phyloP scores from a whole-genome alignment of 371 early-diverging fungal species.

The Rhizopus stolonifer region DNA sequence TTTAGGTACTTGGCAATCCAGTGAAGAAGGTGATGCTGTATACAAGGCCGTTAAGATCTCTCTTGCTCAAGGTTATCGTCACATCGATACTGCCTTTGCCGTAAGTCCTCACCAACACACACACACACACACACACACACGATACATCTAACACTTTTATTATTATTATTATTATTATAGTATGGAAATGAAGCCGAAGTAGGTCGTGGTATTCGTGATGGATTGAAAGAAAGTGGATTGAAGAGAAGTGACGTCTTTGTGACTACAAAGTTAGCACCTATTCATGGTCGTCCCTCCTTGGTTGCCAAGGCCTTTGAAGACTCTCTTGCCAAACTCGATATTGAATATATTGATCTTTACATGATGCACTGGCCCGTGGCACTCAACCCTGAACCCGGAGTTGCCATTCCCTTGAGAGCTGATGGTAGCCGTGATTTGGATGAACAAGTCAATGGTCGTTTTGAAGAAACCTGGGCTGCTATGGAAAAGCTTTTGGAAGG shows the following conservation, averaged over 20 bases:
- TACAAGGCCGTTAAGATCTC: conserved; percentile 43
- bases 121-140: too few species aligned
- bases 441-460: conserved; percentile 21
- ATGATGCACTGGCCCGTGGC: conserved; percentile 52
- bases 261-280: conserved; percentile 86
- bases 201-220: conserved; percentile 59
- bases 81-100: conserved; percentile 61
- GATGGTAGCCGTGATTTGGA: conserved; percentile 45
- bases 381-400: conserved; percentile 35
- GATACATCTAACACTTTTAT: not conserved
- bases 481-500: conserved; percentile 64
- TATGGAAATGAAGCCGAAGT: conserved; percentile 73
- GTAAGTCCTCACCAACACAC: conserved; percentile 26
- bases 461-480: conserved; percentile 50
- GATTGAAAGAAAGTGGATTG: conserved; percentile 48
- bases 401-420: conserved; percentile 26
- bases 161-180: conserved; percentile 11
- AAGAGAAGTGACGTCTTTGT: conserved; percentile 78
- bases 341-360: conserved; percentile 75
- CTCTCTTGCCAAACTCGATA: conserved; percentile 52
- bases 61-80: conserved; percentile 46
- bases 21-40: conserved; percentile 37
- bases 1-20: conserved; percentile 55
- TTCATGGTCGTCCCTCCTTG: conserved; percentile 43
- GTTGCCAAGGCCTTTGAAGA: conserved; percentile 50